Conservation (phyloP, 805 yeast genomes). For the Naumovozyma castellii region DNA sequence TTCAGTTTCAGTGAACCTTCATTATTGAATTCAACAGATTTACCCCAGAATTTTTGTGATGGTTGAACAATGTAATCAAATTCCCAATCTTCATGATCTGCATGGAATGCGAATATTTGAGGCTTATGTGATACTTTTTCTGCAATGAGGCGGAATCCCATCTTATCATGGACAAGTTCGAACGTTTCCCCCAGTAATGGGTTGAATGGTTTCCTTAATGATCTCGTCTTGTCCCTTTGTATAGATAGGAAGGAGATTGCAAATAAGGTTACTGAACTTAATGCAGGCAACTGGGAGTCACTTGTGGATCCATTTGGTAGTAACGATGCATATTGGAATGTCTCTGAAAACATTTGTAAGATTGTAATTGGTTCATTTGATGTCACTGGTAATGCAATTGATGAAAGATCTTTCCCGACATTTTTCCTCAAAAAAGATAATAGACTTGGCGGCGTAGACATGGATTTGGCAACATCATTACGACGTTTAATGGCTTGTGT, state of each 20-base stretch:
- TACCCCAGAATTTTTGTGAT: slow-evolving; percentile 90
- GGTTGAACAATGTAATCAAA: slow-evolving; percentile 58
- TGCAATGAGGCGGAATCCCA: slow-evolving; percentile 60
- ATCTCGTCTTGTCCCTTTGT: slow-evolving; percentile 64
- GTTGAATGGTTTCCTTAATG: slow-evolving; percentile 83
- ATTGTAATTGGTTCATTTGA: slow-evolving; percentile 86
- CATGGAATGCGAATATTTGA: slow-evolving; percentile 64
- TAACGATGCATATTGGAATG: slow-evolving; percentile 64
- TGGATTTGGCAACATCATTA: slow-evolving; percentile 46
- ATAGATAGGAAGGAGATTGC: slow-evolving; percentile 68
- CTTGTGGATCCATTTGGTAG: slow-evolving; percentile 50
- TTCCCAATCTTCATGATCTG: slow-evolving; percentile 67
- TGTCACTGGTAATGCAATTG: slow-evolving; percentile 88
- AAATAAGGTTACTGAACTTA: slow-evolving; percentile 64
- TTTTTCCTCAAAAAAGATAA: slow-evolving; percentile 74
- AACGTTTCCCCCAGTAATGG: slow-evolving; percentile 90
- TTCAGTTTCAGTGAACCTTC: slow-evolving; percentile 57
- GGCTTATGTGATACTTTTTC: slow-evolving; percentile 91
- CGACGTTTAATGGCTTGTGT: slow-evolving; percentile 42
- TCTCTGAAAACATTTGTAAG: slow-evolving; percentile 70
- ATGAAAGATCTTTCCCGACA: slow-evolving; percentile 81
- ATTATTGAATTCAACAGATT: slow-evolving; percentile 73
- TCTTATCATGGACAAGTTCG: slow-evolving; percentile 79
- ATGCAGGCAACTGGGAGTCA: slow-evolving; percentile 44
- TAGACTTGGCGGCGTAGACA: slow-evolving; percentile 70